These are phyloP conservation scores for Ceriops tagal DNA, from an alignment of 345 rosid species.

Conservation along the genomic window DNA sequence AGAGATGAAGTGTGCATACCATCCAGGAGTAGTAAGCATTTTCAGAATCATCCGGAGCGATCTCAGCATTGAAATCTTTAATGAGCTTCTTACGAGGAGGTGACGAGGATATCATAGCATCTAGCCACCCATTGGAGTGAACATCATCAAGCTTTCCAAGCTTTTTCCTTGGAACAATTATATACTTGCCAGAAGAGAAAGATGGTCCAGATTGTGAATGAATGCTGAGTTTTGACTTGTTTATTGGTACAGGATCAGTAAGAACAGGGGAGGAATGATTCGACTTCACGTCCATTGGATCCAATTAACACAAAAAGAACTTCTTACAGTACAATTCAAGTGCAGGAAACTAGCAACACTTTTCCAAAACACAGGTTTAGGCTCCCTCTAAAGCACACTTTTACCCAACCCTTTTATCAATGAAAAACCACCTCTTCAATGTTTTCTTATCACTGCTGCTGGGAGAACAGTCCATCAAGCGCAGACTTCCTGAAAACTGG, in stretches of 20 bases:
- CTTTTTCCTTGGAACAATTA: slow-evolving; percentile 51
- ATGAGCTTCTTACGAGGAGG: slow-evolving; percentile 79
- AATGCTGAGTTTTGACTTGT: slow-evolving; percentile 63
- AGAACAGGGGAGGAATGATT: slow-evolving; percentile 70
- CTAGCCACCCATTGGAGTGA: slow-evolving; percentile 82
- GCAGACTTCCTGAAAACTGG: slow-evolving; percentile 48
- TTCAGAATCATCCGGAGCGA: slow-evolving; percentile 56
- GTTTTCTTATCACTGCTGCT: slow-evolving; percentile 73
- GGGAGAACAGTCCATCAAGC: slow-evolving; percentile 69
- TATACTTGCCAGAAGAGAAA: slow-evolving; percentile 45
- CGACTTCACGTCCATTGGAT: slow-evolving; percentile 62
- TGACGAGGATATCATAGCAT: slow-evolving; percentile 92
- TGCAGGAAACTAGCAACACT: slow-evolving; percentile 14
- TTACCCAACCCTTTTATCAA: slow-evolving; percentile 81
- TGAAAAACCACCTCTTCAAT: slow-evolving; percentile 92
- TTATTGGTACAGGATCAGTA: slow-evolving; percentile 53
- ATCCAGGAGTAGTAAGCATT: slow-evolving; percentile 66
- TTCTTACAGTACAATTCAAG: slow-evolving; percentile 5
- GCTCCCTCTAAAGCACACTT: slow-evolving; percentile 10
- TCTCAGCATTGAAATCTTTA: slow-evolving; percentile 50
- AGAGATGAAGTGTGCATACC: slow-evolving; percentile 37
- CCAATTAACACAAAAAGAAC: slow-evolving; percentile 27
- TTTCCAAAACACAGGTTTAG: slow-evolving; percentile 15
- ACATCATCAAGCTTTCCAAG: slow-evolving; percentile 74
- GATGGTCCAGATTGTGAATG: slow-evolving; percentile 46